A percentile compares a stretch with the other conserved stretches of the same genome.
Evolutionary conservation across 2,329 filamentous ascomycete genomes (phyloP).

Genomic region (Akanthomyces dipterigenus): DNA sequence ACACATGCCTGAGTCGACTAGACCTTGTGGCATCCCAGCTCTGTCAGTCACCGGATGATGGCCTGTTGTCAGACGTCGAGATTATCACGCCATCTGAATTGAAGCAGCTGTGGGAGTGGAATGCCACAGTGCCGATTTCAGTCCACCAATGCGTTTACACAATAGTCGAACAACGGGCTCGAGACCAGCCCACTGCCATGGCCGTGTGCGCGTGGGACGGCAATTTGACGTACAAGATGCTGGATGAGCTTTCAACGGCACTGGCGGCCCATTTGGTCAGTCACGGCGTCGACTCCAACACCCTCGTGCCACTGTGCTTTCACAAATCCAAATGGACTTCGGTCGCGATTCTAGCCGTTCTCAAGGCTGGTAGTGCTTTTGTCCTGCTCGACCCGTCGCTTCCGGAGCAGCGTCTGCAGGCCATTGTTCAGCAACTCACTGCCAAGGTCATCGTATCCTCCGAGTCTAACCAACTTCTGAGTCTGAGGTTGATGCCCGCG

Average conservation of each 20-base stretch:
- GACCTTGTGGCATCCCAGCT: no score
- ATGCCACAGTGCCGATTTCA: not conserved
- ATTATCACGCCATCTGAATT: no score
- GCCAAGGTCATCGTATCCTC: no score
- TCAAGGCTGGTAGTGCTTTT: conserved; percentile 15
- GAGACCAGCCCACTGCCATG: conserved; percentile 17
- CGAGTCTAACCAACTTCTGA: not conserved
- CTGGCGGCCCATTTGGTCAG: conserved; percentile 1
- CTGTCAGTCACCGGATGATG: no score
- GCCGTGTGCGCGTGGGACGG: conserved; percentile 17
- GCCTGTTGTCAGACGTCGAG: no score
- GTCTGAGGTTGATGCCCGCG: no score
- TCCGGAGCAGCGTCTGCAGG: not conserved
- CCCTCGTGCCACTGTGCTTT: conserved; percentile 20
- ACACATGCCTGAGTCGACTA: no score
- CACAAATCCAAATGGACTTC: conserved; percentile 23
- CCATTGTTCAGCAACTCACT: no score
- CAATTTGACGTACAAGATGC: conserved; percentile 15
- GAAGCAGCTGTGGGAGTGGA: not conserved
- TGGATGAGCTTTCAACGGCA: conserved; percentile 9
- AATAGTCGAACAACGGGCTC: not conserved
- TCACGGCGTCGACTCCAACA: not conserved
- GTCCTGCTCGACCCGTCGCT: conserved; percentile 16
- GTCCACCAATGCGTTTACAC: not conserved
- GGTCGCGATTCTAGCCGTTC: conserved; percentile 23